Base-by-base conservation (phyloP, 2,329 filamentous ascomycete species). In the Zymoseptoria tritici region DNA sequence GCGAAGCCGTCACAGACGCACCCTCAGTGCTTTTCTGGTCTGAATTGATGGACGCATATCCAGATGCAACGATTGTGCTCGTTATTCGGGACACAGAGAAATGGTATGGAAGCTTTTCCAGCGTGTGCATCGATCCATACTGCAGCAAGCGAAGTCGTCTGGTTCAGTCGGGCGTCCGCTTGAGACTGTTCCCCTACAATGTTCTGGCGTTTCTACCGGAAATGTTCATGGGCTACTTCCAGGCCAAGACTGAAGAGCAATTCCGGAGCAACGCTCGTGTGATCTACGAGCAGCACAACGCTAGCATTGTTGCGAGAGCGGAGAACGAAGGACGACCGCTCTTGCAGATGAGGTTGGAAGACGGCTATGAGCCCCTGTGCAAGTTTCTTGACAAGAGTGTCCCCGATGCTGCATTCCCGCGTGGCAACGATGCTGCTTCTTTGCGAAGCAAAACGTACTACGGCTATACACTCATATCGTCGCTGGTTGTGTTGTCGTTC, bases 1-100 rank as follows among this genome's bases (percentile, higher is more conserved):
- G 57, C 31, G 59, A 61, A 42, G 57, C 59, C 11, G 53, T 58
- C 20, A 49, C 57, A 4, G 55, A 64, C 26, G 60, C 71, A 19
- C 73, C 74, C 0, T 57, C 56, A 29, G 54, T 54, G 11, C 29
- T 42, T 9, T 62, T 65, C 29, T 56, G 55, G 11, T 51, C 55
- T 24, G 70, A 73, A 9, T 57, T 73, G 24, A 65, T 72, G 51
- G 51, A 57, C 19, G 65, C 66, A 2, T 73, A 73, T 55, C 69
- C 71, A 1, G 70, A 62, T 55, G 66, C 57, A 8, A 68, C 63
- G 56, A 61, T 70, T 22, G 54, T 71, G 3, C 57, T 70, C 1
- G 61, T 60, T 13, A 53, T 59, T 24, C 61, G 71, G 1, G 68
- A 72, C 36, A 55, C 67, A 2, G 66, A 71, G 1, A 53, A 60